Base-by-base conservation (phyloP, 2,329 filamentous ascomycete genomes). In the Cladosporium sp. region DNA sequence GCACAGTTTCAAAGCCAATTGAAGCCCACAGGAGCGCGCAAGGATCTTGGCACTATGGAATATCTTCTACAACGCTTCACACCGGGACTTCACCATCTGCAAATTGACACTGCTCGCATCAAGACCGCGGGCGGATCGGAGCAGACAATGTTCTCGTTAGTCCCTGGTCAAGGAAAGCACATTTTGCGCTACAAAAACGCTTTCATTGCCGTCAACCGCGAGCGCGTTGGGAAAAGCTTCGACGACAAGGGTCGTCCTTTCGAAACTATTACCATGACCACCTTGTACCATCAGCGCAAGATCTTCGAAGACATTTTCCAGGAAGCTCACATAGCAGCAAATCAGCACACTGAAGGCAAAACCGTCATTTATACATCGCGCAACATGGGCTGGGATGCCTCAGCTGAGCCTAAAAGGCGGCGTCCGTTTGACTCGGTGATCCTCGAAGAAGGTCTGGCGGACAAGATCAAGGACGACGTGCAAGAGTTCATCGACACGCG, bases 261-360 rank as follows among this genome's bases (percentile, higher is more conserved):
- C 82, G 95, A 99, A 80, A 96, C 93, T 0, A 86, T 99, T 58
- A 95, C 92, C 66, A 81, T 99, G 67, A 98, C 94, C 3, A 94
- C 95, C 0, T 84, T 99, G 14, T 98, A 96, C 82, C 86, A 91
- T 57, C 90, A 97, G 71, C 90, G 93, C 3, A 87, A 94, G 72
- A 86, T 98, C 16, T 97, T 99, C 73, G 91, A 96, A 76, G 88
- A 92, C 26, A 87, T 99, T 16, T 97, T 99, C 73, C 85, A 84
- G 26, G 92, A 98, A 78, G 94, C 95, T 3, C 91, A 97, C 74
- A 83, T 86, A 21, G 84, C 97, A 66, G 93, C 93, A 1, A 85
- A 88, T 37, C 88, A 89, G 72, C 90, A 90, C 40, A 89, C 92
- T 64, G 92, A 98, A 77, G 95, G 95, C 28, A 97, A 96, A 80